Base-by-base conservation (phyloP, 1,284 basidiomycete species). In the Schizopora paradoxa region DNA sequence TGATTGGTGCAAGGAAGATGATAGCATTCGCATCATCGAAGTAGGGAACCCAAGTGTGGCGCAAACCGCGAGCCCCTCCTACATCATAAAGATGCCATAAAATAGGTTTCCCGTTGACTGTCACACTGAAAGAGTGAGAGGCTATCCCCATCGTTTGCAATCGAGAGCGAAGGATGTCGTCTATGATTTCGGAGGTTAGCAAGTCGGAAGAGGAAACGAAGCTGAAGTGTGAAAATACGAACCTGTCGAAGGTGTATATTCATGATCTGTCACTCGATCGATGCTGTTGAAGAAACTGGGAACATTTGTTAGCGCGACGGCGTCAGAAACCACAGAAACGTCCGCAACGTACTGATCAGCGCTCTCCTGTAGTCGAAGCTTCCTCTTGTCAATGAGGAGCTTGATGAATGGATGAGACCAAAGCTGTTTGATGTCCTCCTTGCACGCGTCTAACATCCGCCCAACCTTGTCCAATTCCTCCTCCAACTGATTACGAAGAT, bases 21-120 rank as follows among this genome's bases (percentile, higher is more conserved):
- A 90, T 90, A 21, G 87, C 86, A 49, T 84, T 86, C 10, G 86
- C 86, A 57, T 88, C 84, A 58, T 90, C 87, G 55, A 90, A 90
- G 59, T 83, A 90, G 5, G 77, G 76, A 4, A 87, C 81, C 86
- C 86, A 90, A 0, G 80, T 76, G 59, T 89, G 85, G 35, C 86
- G 75, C 58, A 89, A 86, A n/a, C 86, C 86, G 45, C 86, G 72
- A 16, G 86, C 84, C 42, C 86, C 86, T 39, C 86, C 86, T 3
- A 90, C 86, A 55, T 90, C 86, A 67, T 72, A 89, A 6, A 90
- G 67, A 60, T 86, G 82, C 86, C 86, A 89, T 8, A 79, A 78
- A 10, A 87, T 79, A 21, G 69, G 66, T 58, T 80, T 86, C 7
- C 86, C 85, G 51, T 86, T 81, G 25, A 87, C 77, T 45, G 79